Base-by-base conservation (phyloP, 1,139 yeast genomes). In the Kazachstania sp. region DNA sequence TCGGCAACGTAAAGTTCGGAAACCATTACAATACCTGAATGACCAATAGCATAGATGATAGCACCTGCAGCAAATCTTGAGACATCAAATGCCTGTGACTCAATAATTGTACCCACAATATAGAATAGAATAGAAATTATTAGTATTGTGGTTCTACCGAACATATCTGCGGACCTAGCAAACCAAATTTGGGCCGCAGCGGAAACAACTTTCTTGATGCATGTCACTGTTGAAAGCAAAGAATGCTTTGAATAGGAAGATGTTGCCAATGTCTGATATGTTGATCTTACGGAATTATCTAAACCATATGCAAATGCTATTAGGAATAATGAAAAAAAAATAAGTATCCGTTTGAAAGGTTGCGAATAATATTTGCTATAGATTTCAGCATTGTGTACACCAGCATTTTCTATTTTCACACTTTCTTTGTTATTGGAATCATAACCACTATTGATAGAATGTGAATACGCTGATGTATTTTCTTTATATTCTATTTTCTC, bases 101-200 rank as follows among this genome's bases (percentile, higher is more conserved):
- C 80, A 53, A 81, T 72, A 46, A 83, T 71, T 11, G 86, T 81
- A 36, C 92, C 90, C 45, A 83, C 69, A 13, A 71, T 72, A 57
- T 82, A 81, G 53, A 83, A 73, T 1, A 82, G 45, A 15, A 81
- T 67, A 4, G 82, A 70, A 15, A 79, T 61, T 16, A 72, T 39
- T 34, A 78, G 63, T 49, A 81, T 65, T 51, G 80, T 80, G 41
- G 79, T 62, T 58, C 90, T 75, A 37, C 88, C 88, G 58, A 80
- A 81, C 18, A 75, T 71, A 64, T 83, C 87, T 9, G 85, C 74
- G 36, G 81, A 67, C 54, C 86, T 70, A 5, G 88, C 88, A 51
- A 73, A 78, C 23, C 79, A 71, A 4, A 85, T 81, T 61, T 80
- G 83, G 23, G 83, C 74, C 12, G 84, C 87, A 37, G 86, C 86